Evolutionary conservation across 306 rosid species (phyloP), one percentile per base, ranked within the genome.

Genomic region (Urtica urens): DNA sequence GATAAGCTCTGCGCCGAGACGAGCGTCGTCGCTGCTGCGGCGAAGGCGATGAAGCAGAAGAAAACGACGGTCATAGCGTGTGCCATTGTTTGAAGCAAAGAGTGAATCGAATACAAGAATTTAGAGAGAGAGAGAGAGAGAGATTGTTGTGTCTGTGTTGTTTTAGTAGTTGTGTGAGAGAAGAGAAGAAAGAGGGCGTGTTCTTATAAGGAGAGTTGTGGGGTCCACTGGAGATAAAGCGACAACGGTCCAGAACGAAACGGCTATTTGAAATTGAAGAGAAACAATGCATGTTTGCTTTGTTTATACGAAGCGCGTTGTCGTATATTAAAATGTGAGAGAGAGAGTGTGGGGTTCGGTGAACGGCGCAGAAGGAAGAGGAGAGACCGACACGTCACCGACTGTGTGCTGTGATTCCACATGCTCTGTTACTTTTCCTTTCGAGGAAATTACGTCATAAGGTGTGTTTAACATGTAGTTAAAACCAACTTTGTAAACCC

Each of bases 1-100:
- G 69, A 51, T 22, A 33, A 23, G 16, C 59, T 66, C 62, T 59
- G 62, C 19, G 66, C 72, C 2, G 20, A 46, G 21, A 46, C 56
- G 9, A 31, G 27, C 7, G 23, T 19, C 2, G 60, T 43, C 6
- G 23, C 51, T 4, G 49, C 19, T 25, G 29, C 58, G 28, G 29
- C 60, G 27, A n/a, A 15, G n/a, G 13, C 28, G 43, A 52, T 37
- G 44, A 34, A 26, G 24, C 15, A 49, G 45, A 4, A 7, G 15
- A 35, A 35, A 35, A 13, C 40, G 40, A 35, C 40, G 40, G n/a
- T 16, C n/a, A 35, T 3, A 14, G 10, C 40, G n/a, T 59, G 66
- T 60, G 49, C 60, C 37, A 29, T 29, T 48, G 51, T 10, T 12
- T 49, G 31, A 34, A 25, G 38, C 20, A 11, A 8, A 3, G 13